phyloP scores from a whole-genome alignment of 305 asterid species.

The Fraxinus platypoda region DNA sequence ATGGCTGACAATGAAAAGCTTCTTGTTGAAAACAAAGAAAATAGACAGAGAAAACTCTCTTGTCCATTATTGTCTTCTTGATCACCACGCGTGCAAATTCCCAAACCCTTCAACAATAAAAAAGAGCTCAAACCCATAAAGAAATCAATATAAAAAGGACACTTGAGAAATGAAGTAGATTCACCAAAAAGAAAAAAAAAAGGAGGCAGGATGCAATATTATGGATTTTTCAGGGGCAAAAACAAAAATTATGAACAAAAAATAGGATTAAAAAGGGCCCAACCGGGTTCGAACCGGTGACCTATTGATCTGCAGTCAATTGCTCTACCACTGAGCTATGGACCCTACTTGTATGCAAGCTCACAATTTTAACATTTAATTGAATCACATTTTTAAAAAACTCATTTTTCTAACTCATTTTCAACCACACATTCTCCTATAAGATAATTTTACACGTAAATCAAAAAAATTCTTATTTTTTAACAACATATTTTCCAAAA shows the following conservation, averaged over 20 bases:
- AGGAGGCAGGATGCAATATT: too few relatives aligned
- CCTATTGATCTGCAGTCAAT: conserved; percentile 99
- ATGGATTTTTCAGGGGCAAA: too few relatives aligned
- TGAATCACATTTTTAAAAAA: too few relatives aligned
- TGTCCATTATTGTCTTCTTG: background rate
- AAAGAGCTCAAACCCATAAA: background rate
- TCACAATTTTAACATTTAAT: background rate
- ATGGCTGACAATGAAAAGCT: background rate
- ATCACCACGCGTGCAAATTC: background rate
- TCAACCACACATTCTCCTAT: too few relatives aligned
- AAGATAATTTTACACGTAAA: too few relatives aligned
- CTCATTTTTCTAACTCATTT: too few relatives aligned
- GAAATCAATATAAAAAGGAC: background rate
- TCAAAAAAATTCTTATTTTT: too few relatives aligned
- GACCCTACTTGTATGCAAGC: conserved; percentile 33
- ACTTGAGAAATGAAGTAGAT: background rate
- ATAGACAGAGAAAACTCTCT: background rate
- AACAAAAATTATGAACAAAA: too few relatives aligned
- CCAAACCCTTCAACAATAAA: background rate
- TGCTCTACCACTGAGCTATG: conserved; percentile 99
- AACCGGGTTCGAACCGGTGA: conserved; percentile 98
- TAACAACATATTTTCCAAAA: too few relatives aligned
- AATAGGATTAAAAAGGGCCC: conserved; percentile 49
- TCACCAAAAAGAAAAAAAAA: too few relatives aligned
- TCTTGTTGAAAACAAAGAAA: background rate